Evolutionary conservation across 345 rosid genomes (phyloP), one percentile per base, ranked within the genome.

Genomic region (Cochlearia excelsa): DNA sequence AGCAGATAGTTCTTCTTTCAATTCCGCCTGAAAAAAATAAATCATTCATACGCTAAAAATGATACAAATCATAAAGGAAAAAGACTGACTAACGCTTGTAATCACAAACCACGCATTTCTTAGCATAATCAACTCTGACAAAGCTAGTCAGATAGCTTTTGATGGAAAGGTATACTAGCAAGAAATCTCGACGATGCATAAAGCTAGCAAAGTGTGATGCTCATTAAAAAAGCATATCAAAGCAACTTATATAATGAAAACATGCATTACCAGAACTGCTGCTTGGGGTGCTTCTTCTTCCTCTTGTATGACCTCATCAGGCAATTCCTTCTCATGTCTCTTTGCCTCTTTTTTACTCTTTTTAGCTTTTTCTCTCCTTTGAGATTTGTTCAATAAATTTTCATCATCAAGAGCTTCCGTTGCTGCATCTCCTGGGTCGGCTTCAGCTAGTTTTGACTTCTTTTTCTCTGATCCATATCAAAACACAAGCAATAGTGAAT

Each of bases 1-100:
- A 51, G 86, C 92, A 0, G 92, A 76, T 48, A 93, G 78, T 66
- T 93, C 97, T 69, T 87, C 79, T 78, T 85, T 80, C 71, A 93
- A 87, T 76, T 90, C 90, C n/a, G 87, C 97, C 99, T 93, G 75
- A 40, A 2, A 6, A 59, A 73, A 66, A 53, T 33, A 61, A 6
- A 23, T 11, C 37, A 31, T 46, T 51, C 39, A 50, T 16, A 34
- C 11, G 30, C 53, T 40, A 38, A 23, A 23, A 50, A 38, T 1
- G 10, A 46, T 29, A 29, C 1, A 5, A 4, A 33, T 11, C 26
- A 51, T 38, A 31, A 1, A 31, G 23, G 23, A 31, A 59, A 47
- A 26, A 40, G 8, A 48, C 31, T 27, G 4, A 7, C 23, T 16
- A 26, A 46, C 7, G 52, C 29, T 43, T 7, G 4, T 57, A 43